phyloP scores from a whole-genome alignment of 257 asterid species.

The Salvia hispanica region DNA sequence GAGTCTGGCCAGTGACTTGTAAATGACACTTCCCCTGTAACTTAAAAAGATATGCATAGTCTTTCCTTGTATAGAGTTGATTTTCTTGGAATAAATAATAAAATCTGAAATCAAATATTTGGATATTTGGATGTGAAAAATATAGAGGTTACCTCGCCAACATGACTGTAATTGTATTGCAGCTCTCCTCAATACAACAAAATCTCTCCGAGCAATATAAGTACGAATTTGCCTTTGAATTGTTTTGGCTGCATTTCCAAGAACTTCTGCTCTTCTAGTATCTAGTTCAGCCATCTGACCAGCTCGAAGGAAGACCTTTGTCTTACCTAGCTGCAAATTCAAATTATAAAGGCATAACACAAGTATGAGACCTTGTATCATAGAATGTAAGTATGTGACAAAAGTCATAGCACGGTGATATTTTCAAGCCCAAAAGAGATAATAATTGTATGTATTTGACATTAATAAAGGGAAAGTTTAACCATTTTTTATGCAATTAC shows the following conservation, averaged over 20 bases:
- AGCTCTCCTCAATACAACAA: constrained; percentile 68
- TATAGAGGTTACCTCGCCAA: constrained; percentile 83
- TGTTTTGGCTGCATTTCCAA: constrained; percentile 93
- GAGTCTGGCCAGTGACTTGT: background rate
- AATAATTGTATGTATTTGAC: background rate
- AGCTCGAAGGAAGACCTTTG: constrained; percentile 96
- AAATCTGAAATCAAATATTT: constrained; percentile 23
- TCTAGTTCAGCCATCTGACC: constrained; percentile 99
- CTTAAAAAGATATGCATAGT: constrained; percentile 10
- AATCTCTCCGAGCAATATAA: constrained; percentile 85
- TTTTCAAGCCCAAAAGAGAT: constrained; percentile 6
- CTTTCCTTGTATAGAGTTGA: constrained; percentile 22
- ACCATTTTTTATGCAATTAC: constrained; percentile 38
- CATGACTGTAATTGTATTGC: constrained; percentile 92
- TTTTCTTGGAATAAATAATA: constrained; percentile 21
- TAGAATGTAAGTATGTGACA: background rate
- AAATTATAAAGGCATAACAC: constrained; percentile 23
- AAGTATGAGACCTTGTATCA: constrained; percentile 23
- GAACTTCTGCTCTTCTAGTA: constrained; percentile 94
- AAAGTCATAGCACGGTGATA: background rate
- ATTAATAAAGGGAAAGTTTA: background rate
- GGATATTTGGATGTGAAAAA: background rate
- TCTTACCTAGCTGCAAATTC: constrained; percentile 84
- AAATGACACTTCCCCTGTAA: constrained; percentile 22
- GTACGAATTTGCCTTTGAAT: constrained; percentile 97